Conservation (phyloP, 495 filamentous ascomycete genomes). For the Neurospora sp. region DNA sequence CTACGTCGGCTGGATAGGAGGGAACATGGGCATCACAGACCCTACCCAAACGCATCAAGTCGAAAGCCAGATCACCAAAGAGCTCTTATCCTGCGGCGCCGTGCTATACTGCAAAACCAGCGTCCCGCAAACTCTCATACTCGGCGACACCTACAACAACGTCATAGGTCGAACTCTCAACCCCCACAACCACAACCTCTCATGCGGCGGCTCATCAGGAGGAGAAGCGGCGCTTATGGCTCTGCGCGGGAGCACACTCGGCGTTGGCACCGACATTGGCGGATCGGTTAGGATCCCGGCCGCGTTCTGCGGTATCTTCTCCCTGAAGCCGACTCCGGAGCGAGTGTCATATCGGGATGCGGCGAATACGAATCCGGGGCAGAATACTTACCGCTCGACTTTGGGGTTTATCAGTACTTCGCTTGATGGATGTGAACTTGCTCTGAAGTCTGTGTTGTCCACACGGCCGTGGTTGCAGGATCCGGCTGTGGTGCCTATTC, state of each 20-base stretch:
- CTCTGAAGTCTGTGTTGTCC: conserved; percentile 21
- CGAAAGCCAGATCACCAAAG: conserved; percentile 34
- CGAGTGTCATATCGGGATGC: conserved; percentile 41
- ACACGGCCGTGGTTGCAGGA: conserved; percentile 20
- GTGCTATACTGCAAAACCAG: conserved; percentile 60
- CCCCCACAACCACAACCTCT: conserved; percentile 45
- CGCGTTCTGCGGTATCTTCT: conserved; percentile 48
- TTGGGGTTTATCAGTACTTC: conserved; percentile 18
- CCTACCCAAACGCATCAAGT: conserved; percentile 36
- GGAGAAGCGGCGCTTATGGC: conserved; percentile 46
- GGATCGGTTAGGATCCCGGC: conserved; percentile 55
- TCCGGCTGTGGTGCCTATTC: conserved; percentile 21
- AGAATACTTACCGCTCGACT: conserved; percentile 23
- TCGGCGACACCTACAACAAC: conserved; percentile 49
- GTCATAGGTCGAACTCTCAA: conserved; percentile 58
- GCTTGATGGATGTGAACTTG: conserved; percentile 22
- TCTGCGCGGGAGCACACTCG: conserved; percentile 31
- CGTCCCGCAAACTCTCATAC: conserved; percentile 46
- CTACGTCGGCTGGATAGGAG: conserved; percentile 25
- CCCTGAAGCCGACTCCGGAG: conserved; percentile 48
- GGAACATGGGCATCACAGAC: conserved; percentile 45
- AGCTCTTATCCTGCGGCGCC: conserved; percentile 35
- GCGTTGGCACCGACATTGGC: conserved; percentile 59
- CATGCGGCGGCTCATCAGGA: conserved; percentile 54
- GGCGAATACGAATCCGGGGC: conserved; percentile 25